Conservation (phyloP, 306 rosid genomes). For the Prosopis cineraria region DNA sequence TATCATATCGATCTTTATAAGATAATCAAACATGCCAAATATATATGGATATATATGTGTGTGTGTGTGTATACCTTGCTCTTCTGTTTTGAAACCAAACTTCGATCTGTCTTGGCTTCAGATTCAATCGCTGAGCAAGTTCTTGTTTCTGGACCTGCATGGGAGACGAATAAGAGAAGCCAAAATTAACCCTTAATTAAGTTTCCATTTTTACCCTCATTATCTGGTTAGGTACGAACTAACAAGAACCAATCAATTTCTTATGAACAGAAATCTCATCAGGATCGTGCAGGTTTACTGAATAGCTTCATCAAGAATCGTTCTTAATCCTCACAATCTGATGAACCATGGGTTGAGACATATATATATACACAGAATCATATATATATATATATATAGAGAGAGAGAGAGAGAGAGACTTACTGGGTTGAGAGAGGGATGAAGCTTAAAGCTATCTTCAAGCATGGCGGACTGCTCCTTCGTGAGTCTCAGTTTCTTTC, state of each 20-base stretch:
- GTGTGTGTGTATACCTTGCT: background rate
- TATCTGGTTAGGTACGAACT: background rate
- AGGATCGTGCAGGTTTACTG: background rate
- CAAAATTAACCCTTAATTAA: background rate
- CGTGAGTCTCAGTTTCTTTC: conserved; percentile 76
- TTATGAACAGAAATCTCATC: background rate
- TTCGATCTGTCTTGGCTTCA: conserved; percentile 14
- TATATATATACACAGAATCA: background rate
- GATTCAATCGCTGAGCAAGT: conserved; percentile 6
- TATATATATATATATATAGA: background rate
- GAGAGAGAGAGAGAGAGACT: background rate
- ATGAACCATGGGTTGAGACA: background rate
- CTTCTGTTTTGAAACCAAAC: conserved; percentile 19
- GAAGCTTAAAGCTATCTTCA: conserved; percentile 72
- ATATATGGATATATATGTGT: background rate
- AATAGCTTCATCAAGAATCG: background rate
- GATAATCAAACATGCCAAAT: background rate
- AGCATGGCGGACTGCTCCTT: conserved; percentile 69
- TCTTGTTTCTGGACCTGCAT: conserved; percentile 20
- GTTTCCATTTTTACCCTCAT: background rate
- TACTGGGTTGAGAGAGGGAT: conserved; percentile 45
- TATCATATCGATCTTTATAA: background rate
- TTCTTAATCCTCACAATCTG: background rate
- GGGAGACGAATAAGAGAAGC: background rate
- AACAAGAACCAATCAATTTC: background rate